Conservation (phyloP, 1,284 basidiomycete species). For the Moniliophthora roreri region DNA sequence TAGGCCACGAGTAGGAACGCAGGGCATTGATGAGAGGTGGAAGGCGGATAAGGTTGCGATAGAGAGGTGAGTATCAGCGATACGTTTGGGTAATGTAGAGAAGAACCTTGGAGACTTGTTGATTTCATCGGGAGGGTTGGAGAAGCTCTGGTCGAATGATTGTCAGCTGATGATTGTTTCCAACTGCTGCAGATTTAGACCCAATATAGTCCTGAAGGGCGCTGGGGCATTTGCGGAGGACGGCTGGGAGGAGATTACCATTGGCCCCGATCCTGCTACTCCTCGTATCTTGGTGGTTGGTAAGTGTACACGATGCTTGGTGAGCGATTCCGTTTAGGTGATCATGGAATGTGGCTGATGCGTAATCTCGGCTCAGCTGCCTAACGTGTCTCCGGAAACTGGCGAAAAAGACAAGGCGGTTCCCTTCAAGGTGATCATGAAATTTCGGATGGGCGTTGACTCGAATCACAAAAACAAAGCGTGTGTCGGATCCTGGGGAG, state of each 20-base stretch:
- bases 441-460: conserved; percentile 60
- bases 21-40: neutral
- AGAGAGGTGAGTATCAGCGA: neutral
- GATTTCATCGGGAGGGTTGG: no score
- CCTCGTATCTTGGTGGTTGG: conserved; percentile 1
- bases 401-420: conserved; percentile 67
- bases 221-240: neutral
- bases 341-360: no score
- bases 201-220: neutral
- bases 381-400: conserved; percentile 64
- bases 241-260: neutral
- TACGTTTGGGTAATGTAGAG: neutral
- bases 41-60: conserved; percentile 1
- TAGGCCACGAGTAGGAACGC: neutral
- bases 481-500: conserved; percentile 51
- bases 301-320: neutral
- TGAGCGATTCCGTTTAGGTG: no score
- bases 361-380: conserved; percentile 44
- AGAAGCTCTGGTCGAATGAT: no score
- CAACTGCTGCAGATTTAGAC: neutral
- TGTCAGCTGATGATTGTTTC: neutral
- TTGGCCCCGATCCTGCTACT: neutral
- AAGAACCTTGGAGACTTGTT: no score
- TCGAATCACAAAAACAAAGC: conserved; percentile 43
- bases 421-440: conserved; percentile 69